A percentile compares a stretch with the other conserved stretches of the same genome.
Evolutionary conservation across 805 yeast species (phyloP).

Genomic region (Candida maris): DNA sequence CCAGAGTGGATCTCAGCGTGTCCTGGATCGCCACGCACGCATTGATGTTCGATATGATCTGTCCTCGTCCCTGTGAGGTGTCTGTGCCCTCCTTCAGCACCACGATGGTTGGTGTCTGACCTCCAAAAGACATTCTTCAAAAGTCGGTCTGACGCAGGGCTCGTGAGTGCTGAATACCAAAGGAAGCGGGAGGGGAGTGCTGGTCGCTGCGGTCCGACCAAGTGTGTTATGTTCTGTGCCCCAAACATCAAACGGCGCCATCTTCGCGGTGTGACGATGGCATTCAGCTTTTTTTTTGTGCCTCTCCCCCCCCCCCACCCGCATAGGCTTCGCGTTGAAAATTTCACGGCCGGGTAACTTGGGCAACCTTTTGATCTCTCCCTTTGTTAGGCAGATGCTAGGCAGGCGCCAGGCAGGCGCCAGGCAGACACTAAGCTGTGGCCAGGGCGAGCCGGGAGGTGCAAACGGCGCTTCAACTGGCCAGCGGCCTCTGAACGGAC

Average conservation of each 20-base stretch:
- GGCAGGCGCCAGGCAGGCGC: no score
- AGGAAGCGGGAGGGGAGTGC: background rate
- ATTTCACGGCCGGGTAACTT: background rate
- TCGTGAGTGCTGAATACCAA: background rate
- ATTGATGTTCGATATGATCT: conserved; percentile 89
- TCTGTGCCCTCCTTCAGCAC: conserved; percentile 98
- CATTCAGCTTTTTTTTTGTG: background rate
- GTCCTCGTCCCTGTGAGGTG: conserved; percentile 94
- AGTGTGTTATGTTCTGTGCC: no score
- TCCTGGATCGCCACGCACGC: conserved; percentile 98
- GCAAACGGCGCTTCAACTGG: no score
- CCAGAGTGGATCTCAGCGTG: conserved; percentile 88
- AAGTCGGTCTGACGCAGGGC: background rate
- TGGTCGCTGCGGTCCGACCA: no score
- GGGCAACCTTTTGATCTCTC: no score
- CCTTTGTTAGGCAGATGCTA: no score
- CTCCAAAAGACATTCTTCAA: conserved; percentile 71
- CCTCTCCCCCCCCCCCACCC: conserved; percentile 1
- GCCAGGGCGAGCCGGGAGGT: no score
- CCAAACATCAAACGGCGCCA: no score
- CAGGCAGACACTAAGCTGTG: no score
- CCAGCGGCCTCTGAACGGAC: no score
- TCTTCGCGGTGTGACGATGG: no score
- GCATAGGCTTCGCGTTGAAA: background rate
- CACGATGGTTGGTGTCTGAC: conserved; percentile 96